Evolutionary conservation across 257 asterid genomes (phyloP).

Genomic region (Anisodus tanguticus): DNA sequence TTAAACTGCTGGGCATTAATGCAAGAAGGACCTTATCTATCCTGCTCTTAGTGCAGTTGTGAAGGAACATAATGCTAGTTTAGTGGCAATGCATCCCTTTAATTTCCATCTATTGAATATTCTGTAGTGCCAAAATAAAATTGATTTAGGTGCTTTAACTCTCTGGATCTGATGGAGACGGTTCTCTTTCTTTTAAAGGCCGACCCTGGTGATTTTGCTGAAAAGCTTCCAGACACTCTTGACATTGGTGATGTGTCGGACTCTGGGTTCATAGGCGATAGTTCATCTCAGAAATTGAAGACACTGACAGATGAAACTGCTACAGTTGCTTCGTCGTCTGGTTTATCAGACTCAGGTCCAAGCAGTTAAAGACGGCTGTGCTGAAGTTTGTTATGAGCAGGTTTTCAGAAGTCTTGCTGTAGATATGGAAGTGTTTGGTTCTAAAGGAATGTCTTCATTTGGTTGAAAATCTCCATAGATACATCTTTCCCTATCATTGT

Average conservation of each 20-base stretch:
- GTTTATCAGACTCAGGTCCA: slow-evolving; percentile 45
- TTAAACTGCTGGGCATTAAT: not conserved
- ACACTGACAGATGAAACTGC: slow-evolving; percentile 43
- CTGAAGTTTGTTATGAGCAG: not conserved
- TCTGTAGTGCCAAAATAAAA: not conserved
- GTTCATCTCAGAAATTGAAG: slow-evolving; percentile 43
- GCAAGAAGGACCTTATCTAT: not conserved
- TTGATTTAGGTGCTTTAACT: slow-evolving; percentile 1
- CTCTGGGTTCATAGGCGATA: slow-evolving; percentile 35
- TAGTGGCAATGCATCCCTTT: not conserved
- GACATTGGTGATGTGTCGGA: slow-evolving; percentile 91
- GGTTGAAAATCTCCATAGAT: slow-evolving; percentile 31
- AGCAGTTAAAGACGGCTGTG: slow-evolving; percentile 36
- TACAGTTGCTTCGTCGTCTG: slow-evolving; percentile 55
- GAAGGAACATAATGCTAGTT: not conserved
- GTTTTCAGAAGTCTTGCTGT: slow-evolving; percentile 2
- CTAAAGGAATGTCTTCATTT: slow-evolving; percentile 6
- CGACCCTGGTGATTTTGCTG: slow-evolving; percentile 49
- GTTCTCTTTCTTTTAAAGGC: slow-evolving; percentile 36
- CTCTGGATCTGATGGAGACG: slow-evolving; percentile 24
- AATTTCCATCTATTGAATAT: not conserved
- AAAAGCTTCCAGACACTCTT: slow-evolving; percentile 78
- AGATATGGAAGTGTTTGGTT: slow-evolving; percentile 37
- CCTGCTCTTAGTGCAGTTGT: not conserved
- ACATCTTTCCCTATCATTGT: slow-evolving; percentile 33